These are phyloP conservation scores for Wilcoxina mikolae DNA, from an alignment of 495 filamentous ascomycete genomes.

Conservation along the genomic window DNA sequence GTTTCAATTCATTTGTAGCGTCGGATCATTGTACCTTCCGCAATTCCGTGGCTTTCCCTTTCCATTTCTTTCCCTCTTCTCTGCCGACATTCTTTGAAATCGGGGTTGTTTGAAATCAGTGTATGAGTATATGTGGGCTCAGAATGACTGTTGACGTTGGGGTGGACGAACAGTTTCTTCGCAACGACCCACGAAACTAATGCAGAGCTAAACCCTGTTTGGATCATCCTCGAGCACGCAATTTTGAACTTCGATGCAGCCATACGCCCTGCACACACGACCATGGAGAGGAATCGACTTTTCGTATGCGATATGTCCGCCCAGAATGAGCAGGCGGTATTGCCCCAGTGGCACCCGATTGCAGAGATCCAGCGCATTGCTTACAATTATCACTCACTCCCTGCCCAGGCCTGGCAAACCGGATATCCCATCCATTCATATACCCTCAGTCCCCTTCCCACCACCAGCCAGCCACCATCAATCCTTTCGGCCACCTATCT, in stretches of 20 bases:
- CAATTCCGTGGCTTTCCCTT: neutral
- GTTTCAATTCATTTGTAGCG: too few relatives aligned
- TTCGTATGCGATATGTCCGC: conserved; percentile 10
- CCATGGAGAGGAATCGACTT: neutral
- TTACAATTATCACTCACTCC: neutral
- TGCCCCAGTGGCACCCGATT: neutral
- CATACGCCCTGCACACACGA: conserved; percentile 10
- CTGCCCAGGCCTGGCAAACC: neutral
- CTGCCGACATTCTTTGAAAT: neutral
- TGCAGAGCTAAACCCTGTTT: neutral
- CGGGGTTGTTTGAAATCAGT: neutral
- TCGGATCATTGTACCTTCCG: too few relatives aligned
- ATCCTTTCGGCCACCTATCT: neutral
- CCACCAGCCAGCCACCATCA: neutral
- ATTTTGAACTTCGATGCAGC: conserved; percentile 19
- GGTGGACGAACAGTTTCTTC: neutral
- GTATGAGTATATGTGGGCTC: neutral
- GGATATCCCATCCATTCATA: neutral
- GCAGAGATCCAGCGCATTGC: neutral
- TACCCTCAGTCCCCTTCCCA: neutral
- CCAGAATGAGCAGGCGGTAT: neutral
- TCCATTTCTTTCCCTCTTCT: neutral
- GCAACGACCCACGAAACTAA: conserved; percentile 7
- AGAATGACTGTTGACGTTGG: neutral
- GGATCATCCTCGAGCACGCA: conserved; percentile 20